phyloP scores from a whole-genome alignment of 2,329 filamentous ascomycete species.

The Pyrenophora teres region DNA sequence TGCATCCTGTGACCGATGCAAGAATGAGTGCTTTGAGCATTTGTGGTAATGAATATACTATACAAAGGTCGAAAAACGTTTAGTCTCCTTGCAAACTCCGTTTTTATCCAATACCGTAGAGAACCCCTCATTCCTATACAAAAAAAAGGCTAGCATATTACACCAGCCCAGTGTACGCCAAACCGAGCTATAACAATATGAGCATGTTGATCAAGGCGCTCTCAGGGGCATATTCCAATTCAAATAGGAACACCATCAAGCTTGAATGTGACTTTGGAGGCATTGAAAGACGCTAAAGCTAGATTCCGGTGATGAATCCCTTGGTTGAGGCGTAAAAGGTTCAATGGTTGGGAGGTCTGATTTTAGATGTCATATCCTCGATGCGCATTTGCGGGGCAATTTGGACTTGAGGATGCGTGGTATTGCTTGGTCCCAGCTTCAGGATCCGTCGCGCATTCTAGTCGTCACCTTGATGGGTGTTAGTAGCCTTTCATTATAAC shows the following conservation, averaged over 20 bases:
- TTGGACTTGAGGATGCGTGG: background rate
- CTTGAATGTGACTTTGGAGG: background rate
- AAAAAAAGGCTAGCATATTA: background rate
- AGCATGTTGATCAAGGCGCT: no score
- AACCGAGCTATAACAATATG: background rate
- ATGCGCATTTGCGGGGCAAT: background rate
- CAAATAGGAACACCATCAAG: no score
- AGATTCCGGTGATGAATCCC: background rate
- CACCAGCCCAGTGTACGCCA: background rate
- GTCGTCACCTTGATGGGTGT: conserved; percentile 1
- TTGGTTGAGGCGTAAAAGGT: background rate
- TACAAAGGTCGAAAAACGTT: background rate
- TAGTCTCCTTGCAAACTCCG: background rate
- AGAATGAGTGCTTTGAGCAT: background rate
- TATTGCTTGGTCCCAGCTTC: background rate
- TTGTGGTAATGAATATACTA: background rate
- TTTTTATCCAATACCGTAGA: background rate
- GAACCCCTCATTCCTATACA: background rate
- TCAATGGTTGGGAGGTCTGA: background rate
- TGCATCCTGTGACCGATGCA: no score
- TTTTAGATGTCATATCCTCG: background rate
- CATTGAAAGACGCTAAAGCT: background rate
- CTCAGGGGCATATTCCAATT: no score
- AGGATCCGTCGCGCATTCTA: conserved; percentile 6
- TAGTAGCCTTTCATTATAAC: conserved; percentile 9